These are phyloP conservation scores for Vitis riparia DNA, from an alignment of 164 flowering plant species.

Conservation along the genomic window DNA sequence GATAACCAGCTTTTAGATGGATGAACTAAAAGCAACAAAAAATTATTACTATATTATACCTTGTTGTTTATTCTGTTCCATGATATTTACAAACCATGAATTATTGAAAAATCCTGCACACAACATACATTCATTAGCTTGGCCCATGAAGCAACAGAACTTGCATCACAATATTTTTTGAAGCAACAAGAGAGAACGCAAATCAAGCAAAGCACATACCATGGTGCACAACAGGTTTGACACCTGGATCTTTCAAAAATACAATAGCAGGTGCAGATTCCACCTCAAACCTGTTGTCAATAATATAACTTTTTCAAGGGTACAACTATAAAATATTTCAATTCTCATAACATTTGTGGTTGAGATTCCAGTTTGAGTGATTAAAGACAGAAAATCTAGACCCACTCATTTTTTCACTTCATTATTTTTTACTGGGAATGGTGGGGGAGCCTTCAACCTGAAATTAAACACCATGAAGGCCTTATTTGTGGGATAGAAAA, in stretches of 20 bases:
- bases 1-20: neutral
- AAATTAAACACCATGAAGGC: too few species aligned
- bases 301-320: neutral
- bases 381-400: neutral
- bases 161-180: neutral
- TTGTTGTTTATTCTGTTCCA: constrained; percentile 82
- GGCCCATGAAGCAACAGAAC: neutral
- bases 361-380: neutral
- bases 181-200: neutral
- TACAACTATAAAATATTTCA: neutral
- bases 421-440: neutral
- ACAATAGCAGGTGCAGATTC: constrained; percentile 96
- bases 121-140: constrained; percentile 10
- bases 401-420: neutral
- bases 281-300: constrained; percentile 67
- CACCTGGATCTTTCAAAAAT: constrained; percentile 81
- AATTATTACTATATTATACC: constrained; percentile 35
- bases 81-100: constrained; percentile 49
- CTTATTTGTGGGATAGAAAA: too few species aligned
- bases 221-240: constrained; percentile 75
- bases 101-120: constrained; percentile 61
- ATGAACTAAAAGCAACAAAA: neutral
- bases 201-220: constrained; percentile 38
- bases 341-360: neutral
- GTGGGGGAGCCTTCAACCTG: neutral